Percentiles rank a stretch among this genome's conserved stretches.
These are phyloP conservation scores for Colletotrichum spinosum DNA, from an alignment of 2,329 filamentous ascomycete genomes.

Conservation along the genomic window DNA sequence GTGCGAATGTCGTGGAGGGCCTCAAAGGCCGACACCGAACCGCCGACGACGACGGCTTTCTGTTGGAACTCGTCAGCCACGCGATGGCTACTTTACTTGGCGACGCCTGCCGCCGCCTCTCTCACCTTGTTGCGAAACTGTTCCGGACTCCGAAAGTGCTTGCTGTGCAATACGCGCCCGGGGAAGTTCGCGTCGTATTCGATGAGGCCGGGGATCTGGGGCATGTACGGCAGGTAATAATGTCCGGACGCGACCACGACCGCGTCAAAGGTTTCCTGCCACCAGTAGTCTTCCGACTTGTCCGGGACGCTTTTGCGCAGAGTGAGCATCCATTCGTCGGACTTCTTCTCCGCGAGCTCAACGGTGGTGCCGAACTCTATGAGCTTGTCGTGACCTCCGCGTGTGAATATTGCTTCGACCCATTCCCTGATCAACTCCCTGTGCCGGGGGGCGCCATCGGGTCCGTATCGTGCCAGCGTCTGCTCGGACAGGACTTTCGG, in stretches of 20 bases:
- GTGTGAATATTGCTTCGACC: slow-evolving; percentile 54
- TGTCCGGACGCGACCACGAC: slow-evolving; percentile 54
- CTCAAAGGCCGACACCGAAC: slow-evolving; percentile 68
- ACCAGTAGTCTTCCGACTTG: slow-evolving; percentile 50
- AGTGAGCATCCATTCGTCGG: slow-evolving; percentile 60
- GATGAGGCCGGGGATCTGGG: slow-evolving; percentile 51
- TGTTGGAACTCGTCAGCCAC: slow-evolving; percentile 40
- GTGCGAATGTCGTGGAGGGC: slow-evolving; percentile 62
- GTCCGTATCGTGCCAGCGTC: slow-evolving; percentile 59
- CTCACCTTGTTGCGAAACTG: slow-evolving; percentile 36
- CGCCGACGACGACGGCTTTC: slow-evolving; percentile 67
- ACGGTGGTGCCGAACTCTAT: slow-evolving; percentile 66
- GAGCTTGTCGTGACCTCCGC: slow-evolving; percentile 44
- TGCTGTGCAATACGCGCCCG: slow-evolving; percentile 51
- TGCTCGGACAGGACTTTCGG: slow-evolving; percentile 55
- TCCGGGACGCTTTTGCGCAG: slow-evolving; percentile 54
- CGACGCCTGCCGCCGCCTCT: not conserved
- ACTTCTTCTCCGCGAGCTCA: slow-evolving; percentile 60
- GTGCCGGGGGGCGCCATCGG: slow-evolving; percentile 65
- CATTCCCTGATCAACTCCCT: slow-evolving; percentile 64
- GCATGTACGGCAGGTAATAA: slow-evolving; percentile 53
- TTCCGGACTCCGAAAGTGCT: slow-evolving; percentile 48
- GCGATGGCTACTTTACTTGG: no score
- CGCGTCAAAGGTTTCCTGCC: slow-evolving; percentile 53
- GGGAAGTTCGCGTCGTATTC: slow-evolving; percentile 52